phyloP scores from a whole-genome alignment of 2,329 filamentous ascomycete species.

The Exophiala spinifera region DNA sequence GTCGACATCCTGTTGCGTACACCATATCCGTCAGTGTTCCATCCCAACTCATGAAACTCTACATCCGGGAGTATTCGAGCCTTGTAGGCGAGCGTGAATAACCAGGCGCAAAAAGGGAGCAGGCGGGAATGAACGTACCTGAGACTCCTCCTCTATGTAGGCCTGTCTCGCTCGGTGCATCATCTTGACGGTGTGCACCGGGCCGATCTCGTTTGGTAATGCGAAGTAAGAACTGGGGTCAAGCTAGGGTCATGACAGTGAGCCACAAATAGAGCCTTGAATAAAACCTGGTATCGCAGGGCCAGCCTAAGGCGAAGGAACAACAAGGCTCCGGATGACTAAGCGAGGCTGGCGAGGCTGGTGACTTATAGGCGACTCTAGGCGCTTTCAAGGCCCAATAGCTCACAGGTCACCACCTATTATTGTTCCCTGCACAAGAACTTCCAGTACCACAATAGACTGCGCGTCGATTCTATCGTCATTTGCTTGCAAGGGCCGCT shows the following conservation, averaged over 20 bases:
- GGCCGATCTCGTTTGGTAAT: background rate
- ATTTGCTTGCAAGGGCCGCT: background rate
- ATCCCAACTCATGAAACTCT: slow-evolving; percentile 7
- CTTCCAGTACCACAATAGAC: too few relatives aligned
- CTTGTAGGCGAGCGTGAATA: slow-evolving; percentile 28
- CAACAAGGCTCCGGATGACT: background rate
- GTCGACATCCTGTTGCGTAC: slow-evolving; percentile 47
- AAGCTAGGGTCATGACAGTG: background rate
- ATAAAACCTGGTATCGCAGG: too few relatives aligned
- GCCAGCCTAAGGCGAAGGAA: background rate
- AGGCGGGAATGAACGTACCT: slow-evolving; percentile 52
- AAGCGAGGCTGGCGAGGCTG: background rate
- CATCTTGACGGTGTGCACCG: slow-evolving; percentile 37
- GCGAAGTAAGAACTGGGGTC: background rate
- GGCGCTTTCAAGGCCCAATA: too few relatives aligned
- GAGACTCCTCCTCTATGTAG: slow-evolving; percentile 82
- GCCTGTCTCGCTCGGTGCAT: slow-evolving; percentile 89
- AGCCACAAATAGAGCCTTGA: too few relatives aligned
- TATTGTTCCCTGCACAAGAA: too few relatives aligned
- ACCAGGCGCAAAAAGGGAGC: slow-evolving; percentile 3
- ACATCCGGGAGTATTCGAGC: slow-evolving; percentile 8
- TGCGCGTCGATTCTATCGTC: background rate
- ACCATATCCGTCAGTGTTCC: slow-evolving; percentile 34
- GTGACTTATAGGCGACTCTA: too few relatives aligned
- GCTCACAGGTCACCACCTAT: too few relatives aligned